These are phyloP conservation scores for Penicillium sp. DNA, from an alignment of 2,329 filamentous ascomycete genomes.

Conservation along the genomic window DNA sequence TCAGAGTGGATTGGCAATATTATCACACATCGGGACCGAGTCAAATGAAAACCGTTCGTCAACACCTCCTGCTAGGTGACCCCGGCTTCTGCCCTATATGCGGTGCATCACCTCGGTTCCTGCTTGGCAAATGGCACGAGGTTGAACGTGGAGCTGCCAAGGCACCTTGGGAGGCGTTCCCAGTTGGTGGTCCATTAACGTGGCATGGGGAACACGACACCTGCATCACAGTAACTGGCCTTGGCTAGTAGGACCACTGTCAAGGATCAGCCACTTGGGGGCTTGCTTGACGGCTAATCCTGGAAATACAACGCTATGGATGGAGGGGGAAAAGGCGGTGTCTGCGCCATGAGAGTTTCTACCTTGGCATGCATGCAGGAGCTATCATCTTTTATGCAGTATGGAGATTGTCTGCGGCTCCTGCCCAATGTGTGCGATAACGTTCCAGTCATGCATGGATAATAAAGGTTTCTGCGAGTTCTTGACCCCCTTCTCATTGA, in stretches of 20 bases:
- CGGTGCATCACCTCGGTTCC: background rate
- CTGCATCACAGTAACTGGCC: constrained; percentile 10
- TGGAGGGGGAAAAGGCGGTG: constrained; percentile 24
- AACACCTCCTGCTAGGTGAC: background rate
- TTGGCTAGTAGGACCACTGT: constrained; percentile 11
- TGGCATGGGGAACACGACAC: constrained; percentile 18
- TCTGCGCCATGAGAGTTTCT: constrained; percentile 14
- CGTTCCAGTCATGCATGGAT: background rate
- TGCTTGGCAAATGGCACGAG: background rate
- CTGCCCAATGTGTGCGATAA: constrained; percentile 4
- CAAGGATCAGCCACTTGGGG: background rate
- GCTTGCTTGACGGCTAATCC: constrained; percentile 2
- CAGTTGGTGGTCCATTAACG: constrained; percentile 11
- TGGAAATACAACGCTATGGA: background rate
- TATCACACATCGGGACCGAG: constrained; percentile 7
- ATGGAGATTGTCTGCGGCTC: constrained; percentile 18
- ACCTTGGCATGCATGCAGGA: constrained; percentile 19
- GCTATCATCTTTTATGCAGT: constrained; percentile 16
- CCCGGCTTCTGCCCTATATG: background rate
- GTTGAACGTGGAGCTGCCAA: constrained; percentile 2
- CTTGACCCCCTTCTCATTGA: background rate
- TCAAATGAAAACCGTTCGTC: background rate
- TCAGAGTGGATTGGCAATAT: constrained; percentile 9
- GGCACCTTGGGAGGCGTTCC: background rate
- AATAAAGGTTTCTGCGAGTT: background rate